Percentiles rank a stretch among this genome's conserved stretches.
Evolutionary conservation across 1,284 basidiomycete species (phyloP).

Genomic region (Amylostereum chailletii): DNA sequence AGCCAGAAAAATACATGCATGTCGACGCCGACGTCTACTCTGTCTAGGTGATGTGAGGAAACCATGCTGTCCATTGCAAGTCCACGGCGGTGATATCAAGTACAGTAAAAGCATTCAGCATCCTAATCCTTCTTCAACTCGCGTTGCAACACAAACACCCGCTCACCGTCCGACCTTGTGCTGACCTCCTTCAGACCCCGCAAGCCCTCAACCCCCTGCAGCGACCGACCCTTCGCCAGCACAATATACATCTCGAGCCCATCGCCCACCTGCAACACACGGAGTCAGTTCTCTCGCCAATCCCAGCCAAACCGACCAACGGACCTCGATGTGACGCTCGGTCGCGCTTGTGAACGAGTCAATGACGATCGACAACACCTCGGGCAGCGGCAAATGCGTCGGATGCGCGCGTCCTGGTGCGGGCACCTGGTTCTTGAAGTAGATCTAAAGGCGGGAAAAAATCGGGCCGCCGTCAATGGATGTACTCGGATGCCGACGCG

Average conservation of each 20-base stretch:
- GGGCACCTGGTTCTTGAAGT: conserved; percentile 88
- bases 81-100: neutral
- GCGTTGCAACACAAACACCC: conserved; percentile 63
- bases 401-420: conserved; percentile 64
- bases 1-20: no score
- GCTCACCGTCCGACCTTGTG: conserved; percentile 50
- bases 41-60: neutral
- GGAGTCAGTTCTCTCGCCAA: conserved; percentile 10
- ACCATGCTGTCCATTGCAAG: neutral
- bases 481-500: neutral
- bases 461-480: conserved; percentile 10
- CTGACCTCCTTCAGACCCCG: conserved; percentile 58
- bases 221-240: conserved; percentile 57
- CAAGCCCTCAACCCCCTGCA: conserved; percentile 53
- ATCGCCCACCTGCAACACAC: conserved; percentile 68
- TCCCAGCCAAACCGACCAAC: conserved; percentile 11
- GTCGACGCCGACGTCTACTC: no score
- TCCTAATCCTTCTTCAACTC: conserved; percentile 66
- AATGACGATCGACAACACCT: conserved; percentile 80
- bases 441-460: conserved; percentile 53
- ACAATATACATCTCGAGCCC: conserved; percentile 87
- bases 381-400: conserved; percentile 69
- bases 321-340: conserved; percentile 90
- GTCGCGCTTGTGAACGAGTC: conserved; percentile 92
- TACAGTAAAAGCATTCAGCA: neutral